Evolutionary conservation across 2,329 filamentous ascomycete genomes (phyloP), one percentile per base, ranked within the genome.

Genomic region (Fusarium brachygibbosum): DNA sequence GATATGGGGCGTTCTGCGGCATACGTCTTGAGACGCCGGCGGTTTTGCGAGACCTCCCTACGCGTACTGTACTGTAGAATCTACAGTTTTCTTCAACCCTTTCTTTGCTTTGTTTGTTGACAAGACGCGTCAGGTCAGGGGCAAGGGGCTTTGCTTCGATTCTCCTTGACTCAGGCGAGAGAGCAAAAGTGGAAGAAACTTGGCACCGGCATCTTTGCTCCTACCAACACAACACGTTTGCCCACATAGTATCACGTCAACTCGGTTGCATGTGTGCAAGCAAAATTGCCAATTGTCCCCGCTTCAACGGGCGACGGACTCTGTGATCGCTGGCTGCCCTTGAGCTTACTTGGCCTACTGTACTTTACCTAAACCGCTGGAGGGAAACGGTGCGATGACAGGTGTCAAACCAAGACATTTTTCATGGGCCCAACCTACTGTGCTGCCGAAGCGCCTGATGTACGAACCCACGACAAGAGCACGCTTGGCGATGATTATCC

Each of bases 301-400:
- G 66, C 62, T 69, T 63, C 52, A 63, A 70, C 58, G 57, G 52
- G 51, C 53, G 49, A 52, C 34, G 52, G 51, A 41, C 66, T 69
- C 34, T 19, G n/a, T 55, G 34, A 21, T 44, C 17, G 51, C 58
- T 61, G 42, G 51, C 58, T 61, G 42, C 54, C 63, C 54, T 60
- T 53, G 29, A 23, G 23, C 46, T 46, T 55, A 29, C 49, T 44
- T 55, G 50, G 41, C 25, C 32, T 46, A 28, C 6, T 28, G 9
- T 6, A n/a, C n/a, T n/a, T 6, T 25, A 25, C 23, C 23, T 25
- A 25, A 31, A 34, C 12, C 19, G 48, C 35, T 40, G 25, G 35
- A 52, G 50, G 50, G 40, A 44, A 51, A 55, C 32, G 45, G 58
- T 59, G 50, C 34, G 37, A 57, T 68, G 63, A 62, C 68, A 58